Percentiles rank a stretch among this genome's conserved stretches.
Evolutionary conservation across 345 rosid species (phyloP).

Genomic region (Lepidium africanum): DNA sequence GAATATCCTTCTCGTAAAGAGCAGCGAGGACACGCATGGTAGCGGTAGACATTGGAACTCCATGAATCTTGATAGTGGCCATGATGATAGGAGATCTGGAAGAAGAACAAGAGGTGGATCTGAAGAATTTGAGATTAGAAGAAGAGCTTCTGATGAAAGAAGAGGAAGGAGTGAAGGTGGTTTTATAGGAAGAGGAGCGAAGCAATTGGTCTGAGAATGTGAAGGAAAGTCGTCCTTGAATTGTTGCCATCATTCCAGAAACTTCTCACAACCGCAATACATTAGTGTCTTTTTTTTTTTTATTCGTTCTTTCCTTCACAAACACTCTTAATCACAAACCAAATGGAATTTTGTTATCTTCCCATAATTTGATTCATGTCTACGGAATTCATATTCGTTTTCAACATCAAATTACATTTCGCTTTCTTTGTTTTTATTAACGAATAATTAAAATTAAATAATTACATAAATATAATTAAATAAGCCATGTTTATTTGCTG

Average conservation of each 20-base stretch:
- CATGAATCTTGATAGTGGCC: conserved; percentile 45
- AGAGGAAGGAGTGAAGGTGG: not conserved
- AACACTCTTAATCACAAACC: too few relatives aligned
- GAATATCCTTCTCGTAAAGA: conserved; percentile 58
- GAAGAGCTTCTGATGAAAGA: not conserved
- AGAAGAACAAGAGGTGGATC: not conserved
- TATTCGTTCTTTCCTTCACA: too few relatives aligned
- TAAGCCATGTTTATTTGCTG: too few relatives aligned
- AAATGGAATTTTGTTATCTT: too few relatives aligned
- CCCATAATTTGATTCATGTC: too few relatives aligned
- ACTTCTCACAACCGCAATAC: conserved; percentile 3
- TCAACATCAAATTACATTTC: too few relatives aligned
- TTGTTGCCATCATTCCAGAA: not conserved
- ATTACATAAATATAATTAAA: too few relatives aligned
- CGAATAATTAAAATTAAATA: too few relatives aligned
- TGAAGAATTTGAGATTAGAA: not conserved
- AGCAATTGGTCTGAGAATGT: too few relatives aligned
- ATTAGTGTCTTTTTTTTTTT: not conserved
- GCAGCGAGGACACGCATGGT: conserved; percentile 39
- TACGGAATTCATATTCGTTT: too few relatives aligned
- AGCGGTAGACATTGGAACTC: conserved; percentile 37
- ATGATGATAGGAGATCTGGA: not conserved
- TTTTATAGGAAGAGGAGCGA: conserved; percentile 9
- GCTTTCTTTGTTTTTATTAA: too few relatives aligned
- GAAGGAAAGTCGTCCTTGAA: not conserved